Conservation (phyloP, 257 asterid species). For the Solanum paucissectum region DNA sequence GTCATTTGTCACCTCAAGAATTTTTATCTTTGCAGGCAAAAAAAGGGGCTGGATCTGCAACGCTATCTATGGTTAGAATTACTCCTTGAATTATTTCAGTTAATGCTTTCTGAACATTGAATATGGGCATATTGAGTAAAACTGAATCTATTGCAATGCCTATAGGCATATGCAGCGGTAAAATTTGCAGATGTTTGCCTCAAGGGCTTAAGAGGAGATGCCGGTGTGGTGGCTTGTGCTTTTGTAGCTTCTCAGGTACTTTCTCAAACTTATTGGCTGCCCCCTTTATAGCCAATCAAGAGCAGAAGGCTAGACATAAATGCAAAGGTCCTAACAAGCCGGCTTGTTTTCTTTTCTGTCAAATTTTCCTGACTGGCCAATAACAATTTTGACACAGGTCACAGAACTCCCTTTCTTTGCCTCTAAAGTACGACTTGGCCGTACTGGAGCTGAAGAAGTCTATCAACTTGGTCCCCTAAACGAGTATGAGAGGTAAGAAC, state of each 20-base stretch:
- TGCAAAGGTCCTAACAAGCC: neutral
- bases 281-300: neutral
- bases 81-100: neutral
- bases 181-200: slow-evolving; percentile 91
- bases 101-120: neutral
- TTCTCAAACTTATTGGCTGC: neutral
- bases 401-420: slow-evolving; percentile 97
- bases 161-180: slow-evolving; percentile 92
- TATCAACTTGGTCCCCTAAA: slow-evolving; percentile 79
- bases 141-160: neutral
- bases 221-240: slow-evolving; percentile 71
- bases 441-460: slow-evolving; percentile 77
- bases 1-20: neutral
- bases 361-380: neutral
- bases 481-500: slow-evolving; percentile 64
- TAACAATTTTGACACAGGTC: slow-evolving; percentile 37
- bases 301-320: neutral
- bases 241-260: slow-evolving; percentile 81
- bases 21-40: slow-evolving; percentile 59
- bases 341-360: neutral
- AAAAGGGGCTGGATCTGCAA: slow-evolving; percentile 98
- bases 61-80: slow-evolving; percentile 78
- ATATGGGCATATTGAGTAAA: neutral
- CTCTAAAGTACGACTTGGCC: slow-evolving; percentile 73
- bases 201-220: slow-evolving; percentile 86